Evolutionary conservation across 805 yeast genomes (phyloP).

Genomic region (Candida rishiriensis): DNA sequence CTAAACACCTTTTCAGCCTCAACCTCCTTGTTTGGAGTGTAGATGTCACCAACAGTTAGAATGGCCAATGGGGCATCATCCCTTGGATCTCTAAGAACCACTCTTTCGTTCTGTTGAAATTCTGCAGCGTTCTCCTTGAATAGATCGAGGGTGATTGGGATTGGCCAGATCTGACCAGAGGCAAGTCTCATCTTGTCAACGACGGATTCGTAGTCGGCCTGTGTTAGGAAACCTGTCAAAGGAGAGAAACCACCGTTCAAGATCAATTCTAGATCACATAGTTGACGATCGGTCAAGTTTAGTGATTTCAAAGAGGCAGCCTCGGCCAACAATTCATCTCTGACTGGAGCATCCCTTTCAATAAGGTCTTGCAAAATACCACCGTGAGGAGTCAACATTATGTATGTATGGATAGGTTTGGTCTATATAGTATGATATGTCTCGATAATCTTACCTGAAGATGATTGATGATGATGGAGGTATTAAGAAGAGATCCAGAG

Average conservation of each 20-base stretch:
- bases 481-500: too few relatives aligned
- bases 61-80: slow-evolving; percentile 78
- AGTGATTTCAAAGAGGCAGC: slow-evolving; percentile 45
- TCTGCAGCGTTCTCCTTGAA: slow-evolving; percentile 42
- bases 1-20: slow-evolving; percentile 89
- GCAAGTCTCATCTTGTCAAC: slow-evolving; percentile 66
- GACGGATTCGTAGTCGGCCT: slow-evolving; percentile 65
- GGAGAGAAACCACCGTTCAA: slow-evolving; percentile 95
- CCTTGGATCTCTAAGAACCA: slow-evolving; percentile 76
- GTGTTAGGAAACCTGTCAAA: slow-evolving; percentile 58
- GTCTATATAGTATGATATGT: not conserved
- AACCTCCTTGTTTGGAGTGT: slow-evolving; percentile 68
- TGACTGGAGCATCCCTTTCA: slow-evolving; percentile 69
- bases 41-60: slow-evolving; percentile 72
- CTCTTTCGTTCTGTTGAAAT: slow-evolving; percentile 51
- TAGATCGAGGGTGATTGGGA: slow-evolving; percentile 89
- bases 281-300: slow-evolving; percentile 75
- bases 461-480: too few relatives aligned
- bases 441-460: not conserved
- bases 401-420: slow-evolving; percentile 1
- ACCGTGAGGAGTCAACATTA: slow-evolving; percentile 86
- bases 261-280: slow-evolving; percentile 89
- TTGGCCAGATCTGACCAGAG: slow-evolving; percentile 80
- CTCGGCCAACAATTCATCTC: slow-evolving; percentile 53
- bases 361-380: slow-evolving; percentile 83